Base-by-base conservation (phyloP, 108 stramenopile species). In the Fistulifera pelliculosa region DNA sequence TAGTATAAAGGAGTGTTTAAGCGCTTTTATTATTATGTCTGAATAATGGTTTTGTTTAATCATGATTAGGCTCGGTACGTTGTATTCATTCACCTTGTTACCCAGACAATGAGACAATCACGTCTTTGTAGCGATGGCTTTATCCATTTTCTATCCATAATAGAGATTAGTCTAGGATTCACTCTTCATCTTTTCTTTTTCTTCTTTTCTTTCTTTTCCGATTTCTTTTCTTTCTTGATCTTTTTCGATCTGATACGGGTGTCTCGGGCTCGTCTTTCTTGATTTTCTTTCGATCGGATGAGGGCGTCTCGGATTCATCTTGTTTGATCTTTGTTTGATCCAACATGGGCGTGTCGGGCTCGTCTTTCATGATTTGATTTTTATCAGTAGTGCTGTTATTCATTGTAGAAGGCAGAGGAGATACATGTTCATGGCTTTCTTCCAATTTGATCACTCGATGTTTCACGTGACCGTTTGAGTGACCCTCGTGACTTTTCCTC, bases 161-260 rank as follows among this genome's bases (percentile, higher is more conserved):
- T 35, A 3, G 6, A 38, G 13, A 14, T 2, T 13, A 8, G 19
- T 42, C 38, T 52, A 14, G 2, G 16, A 40, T 8, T 56, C 27
- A 21, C 55, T 48, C 17, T 19, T 28, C 21, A 42, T 21, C 14
- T 54, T 59, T 53, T 38, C 27, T 54, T 60, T 55, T 54, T 47
- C 42, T 56, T 60, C 58, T 49, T 55, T 60, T 52, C 52, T 49
- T 38, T 17, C 66, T 48, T 61, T 61, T 31, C 25, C 44, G 60
- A 28, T 47, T 67, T 69, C 50, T 70, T 70, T 38, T 41, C 60
- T 27, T 61, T 57, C 47, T 74, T 74, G 49, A 60, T 38, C 41
- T 28, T 52, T 71, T 71, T 35, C 39, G 25, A 40, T 35, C 31
- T 35, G 31, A 35, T 8, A 35, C 8, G 31, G 31, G 31, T 6